Conservation (phyloP, 23 red algal genomes). For the Chondrus crispus region DNA sequence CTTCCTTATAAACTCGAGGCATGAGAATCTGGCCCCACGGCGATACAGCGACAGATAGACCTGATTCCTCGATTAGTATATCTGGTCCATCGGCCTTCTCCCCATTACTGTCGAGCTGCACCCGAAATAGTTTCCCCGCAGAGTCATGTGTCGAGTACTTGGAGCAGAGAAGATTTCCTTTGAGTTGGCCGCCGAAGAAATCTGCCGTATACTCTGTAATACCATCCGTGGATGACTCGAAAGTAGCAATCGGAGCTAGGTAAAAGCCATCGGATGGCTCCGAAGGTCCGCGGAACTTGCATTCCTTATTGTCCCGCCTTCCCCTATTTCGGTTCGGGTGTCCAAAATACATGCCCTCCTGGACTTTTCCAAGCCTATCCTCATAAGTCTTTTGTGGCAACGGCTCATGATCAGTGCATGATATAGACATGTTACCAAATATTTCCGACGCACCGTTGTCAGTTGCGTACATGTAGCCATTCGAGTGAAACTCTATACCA, state of each 20-base stretch:
- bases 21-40: conserved; percentile 62
- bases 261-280: conserved; percentile 23
- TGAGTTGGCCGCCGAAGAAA: conserved; percentile 53
- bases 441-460: conserved; percentile 66
- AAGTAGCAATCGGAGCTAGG: conserved; percentile 44
- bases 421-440: conserved; percentile 51
- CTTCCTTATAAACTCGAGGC: conserved; percentile 56
- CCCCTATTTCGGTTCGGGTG: conserved; percentile 76
- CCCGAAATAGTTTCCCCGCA: conserved; percentile 55
- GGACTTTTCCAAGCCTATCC: conserved; percentile 50
- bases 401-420: conserved; percentile 8
- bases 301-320: conserved; percentile 32
- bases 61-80: conserved; percentile 24
- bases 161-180: conserved; percentile 56
- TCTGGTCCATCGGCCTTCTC: conserved; percentile 11
- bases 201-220: conserved; percentile 63
- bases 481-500: conserved; percentile 53
- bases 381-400: conserved; percentile 22
- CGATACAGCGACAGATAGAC: conserved; percentile 57
- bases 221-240: conserved; percentile 63
- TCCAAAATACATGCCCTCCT: conserved; percentile 45
- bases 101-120: conserved; percentile 28
- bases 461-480: conserved; percentile 33
- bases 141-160: conserved; percentile 61
- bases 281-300: background rate